A percentile compares a stretch with the other conserved stretches of the same genome.
phyloP scores from a whole-genome alignment of 192 early-diverging fungal species.

The Coemansia furcata region DNA sequence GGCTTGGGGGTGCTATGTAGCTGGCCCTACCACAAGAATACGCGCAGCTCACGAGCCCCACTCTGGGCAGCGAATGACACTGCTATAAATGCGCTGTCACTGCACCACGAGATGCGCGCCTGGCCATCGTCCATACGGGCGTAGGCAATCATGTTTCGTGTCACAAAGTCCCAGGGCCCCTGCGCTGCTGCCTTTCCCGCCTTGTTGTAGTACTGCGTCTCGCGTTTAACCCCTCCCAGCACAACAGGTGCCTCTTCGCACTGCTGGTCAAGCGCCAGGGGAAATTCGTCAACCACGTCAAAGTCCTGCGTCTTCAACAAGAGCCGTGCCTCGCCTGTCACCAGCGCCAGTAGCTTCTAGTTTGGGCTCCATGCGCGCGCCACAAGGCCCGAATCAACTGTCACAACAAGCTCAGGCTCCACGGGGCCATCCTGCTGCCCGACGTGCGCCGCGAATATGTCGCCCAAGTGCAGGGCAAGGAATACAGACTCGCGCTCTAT shows the following conservation, averaged over 20 bases:
- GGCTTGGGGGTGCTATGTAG: conserved; percentile 76
- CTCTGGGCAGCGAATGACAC: conserved; percentile 66
- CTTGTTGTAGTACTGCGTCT: conserved; percentile 96
- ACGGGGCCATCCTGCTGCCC: background rate
- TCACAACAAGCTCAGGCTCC: conserved; percentile 17
- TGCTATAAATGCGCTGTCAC: conserved; percentile 81
- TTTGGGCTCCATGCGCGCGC: conserved; percentile 79
- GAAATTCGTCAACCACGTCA: conserved; percentile 82
- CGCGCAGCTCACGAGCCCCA: conserved; percentile 51
- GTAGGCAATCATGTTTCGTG: conserved; percentile 54
- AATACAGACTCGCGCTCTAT: conserved; percentile 54
- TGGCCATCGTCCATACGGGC: conserved; percentile 62
- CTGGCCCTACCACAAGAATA: conserved; percentile 82
- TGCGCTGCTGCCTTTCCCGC: conserved; percentile 54
- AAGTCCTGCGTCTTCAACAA: conserved; percentile 88
- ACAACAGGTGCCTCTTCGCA: conserved; percentile 72
- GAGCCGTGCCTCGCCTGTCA: conserved; percentile 61
- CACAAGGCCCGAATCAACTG: conserved; percentile 29
- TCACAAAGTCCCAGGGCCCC: conserved; percentile 27
- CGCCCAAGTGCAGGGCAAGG: conserved; percentile 48
- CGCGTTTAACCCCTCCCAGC: conserved; percentile 95
- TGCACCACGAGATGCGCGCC: conserved; percentile 83
- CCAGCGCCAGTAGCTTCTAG: conserved; percentile 75
- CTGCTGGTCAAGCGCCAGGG: conserved; percentile 62
- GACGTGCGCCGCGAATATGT: conserved; percentile 41